Conservation (phyloP, 441 rosid genomes). For the Populus hybrid region DNA sequence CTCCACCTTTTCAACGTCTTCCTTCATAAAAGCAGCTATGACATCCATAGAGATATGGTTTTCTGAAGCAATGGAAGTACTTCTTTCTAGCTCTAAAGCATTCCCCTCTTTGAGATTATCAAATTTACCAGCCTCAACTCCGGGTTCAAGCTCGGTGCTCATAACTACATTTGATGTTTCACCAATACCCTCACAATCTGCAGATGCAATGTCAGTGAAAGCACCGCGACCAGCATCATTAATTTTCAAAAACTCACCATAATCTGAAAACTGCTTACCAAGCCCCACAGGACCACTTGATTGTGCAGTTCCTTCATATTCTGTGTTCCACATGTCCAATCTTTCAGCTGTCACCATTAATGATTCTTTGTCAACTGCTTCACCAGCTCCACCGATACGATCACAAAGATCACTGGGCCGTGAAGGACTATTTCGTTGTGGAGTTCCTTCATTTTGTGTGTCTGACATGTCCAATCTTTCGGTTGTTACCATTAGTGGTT, state of each 20-base stretch:
- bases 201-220: not conserved
- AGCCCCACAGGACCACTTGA: not conserved
- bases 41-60: not conserved
- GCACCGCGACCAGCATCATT: not conserved
- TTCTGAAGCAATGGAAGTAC: slow-evolving; percentile 7
- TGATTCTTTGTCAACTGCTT: not conserved
- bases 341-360: not conserved
- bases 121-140: slow-evolving; percentile 7
- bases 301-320: slow-evolving; percentile 6
- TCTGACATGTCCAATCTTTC: not conserved
- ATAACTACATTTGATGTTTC: slow-evolving; percentile 3
- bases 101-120: slow-evolving; percentile 4
- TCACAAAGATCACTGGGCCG: not conserved
- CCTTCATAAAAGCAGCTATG: not conserved
- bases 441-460: slow-evolving; percentile 4
- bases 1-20: not conserved
- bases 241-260: not conserved
- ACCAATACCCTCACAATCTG: not conserved
- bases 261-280: not conserved
- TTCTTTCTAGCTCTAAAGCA: not conserved
- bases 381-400: not conserved
- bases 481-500: not conserved
- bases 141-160: not conserved
- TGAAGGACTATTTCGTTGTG: not conserved
- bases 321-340: not conserved